Evolutionary conservation across 371 early-diverging fungal species (phyloP), one percentile per base, ranked within the genome.

Genomic region (Apophysomyces variabilis): DNA sequence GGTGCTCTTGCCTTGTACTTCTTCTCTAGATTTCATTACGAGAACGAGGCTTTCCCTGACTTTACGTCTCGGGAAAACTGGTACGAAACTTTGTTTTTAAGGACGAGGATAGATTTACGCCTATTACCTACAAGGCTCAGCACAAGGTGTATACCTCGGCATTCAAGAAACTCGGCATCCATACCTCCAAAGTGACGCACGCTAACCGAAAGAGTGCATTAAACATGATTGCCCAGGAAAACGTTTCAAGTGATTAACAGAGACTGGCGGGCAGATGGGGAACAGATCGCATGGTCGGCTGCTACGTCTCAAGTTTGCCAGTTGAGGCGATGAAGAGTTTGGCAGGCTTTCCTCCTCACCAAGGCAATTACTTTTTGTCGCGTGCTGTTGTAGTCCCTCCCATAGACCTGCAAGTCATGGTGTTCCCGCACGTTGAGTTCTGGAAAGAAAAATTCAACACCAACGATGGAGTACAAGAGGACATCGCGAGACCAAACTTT

Each of bases 171-270:
- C n/a, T n/a, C n/a, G n/a, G n/a, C n/a, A n/a, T n/a, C n/a, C 18
- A 46, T 11, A 57, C 57, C 4, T 45, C 62, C 7, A 66, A 66
- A 18, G 41, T 60, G 11, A 60, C 60, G 7, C 60, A 66, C 32
- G 57, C 57, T 1, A 66, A 61, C 32, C 32, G 61, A 9, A 66
- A 66, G 35, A 61, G 45, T 5, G 57, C 61, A 0, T 6, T 66
- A 16, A 66, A 66, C 38, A 61, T 66, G 45, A 43, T 66, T 57
- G 57, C 43, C 11, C 61, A 66, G 16, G 57, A 66, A 9, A 36
- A 36, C 21, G 57, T 61, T 11, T 43, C 61, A 7, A 18, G 43
- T 9, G 66, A 61, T 11, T 57, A 66, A 12, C 45, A 66, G 35
- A 16, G 57, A 13, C 54, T 3, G n/a, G 66, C 45, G 13, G 66